phyloP scores from a whole-genome alignment of 2,329 filamentous ascomycete genomes.

The Fusarium proliferatum region DNA sequence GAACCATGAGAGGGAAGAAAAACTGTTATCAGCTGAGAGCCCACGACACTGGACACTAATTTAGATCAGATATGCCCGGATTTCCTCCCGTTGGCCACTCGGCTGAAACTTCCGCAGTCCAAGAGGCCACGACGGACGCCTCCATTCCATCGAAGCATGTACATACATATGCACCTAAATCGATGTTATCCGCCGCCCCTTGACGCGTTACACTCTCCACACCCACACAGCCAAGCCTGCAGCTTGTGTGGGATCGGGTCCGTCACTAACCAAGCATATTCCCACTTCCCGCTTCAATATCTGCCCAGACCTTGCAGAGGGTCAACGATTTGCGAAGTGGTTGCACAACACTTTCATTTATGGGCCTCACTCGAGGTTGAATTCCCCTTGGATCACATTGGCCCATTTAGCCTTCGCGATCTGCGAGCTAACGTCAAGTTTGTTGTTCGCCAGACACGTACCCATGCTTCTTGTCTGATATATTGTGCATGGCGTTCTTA shows the following conservation, averaged over 20 bases:
- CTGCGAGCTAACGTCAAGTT: neutral
- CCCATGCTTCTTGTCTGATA: constrained; percentile 24
- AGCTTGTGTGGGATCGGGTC: constrained; percentile 18
- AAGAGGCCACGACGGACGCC: constrained; percentile 7
- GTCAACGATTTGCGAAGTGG: constrained; percentile 23
- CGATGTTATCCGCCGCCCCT: constrained; percentile 18
- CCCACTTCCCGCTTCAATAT: constrained; percentile 31
- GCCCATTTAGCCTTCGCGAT: constrained; percentile 8
- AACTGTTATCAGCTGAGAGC: neutral
- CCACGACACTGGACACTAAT: neutral
- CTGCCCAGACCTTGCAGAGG: constrained; percentile 22
- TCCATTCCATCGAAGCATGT: constrained; percentile 34
- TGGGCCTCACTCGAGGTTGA: neutral
- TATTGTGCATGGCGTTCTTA: neutral
- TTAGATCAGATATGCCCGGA: constrained; percentile 1
- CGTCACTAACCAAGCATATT: constrained; percentile 21
- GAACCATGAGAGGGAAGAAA: neutral
- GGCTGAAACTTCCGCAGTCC: constrained; percentile 29
- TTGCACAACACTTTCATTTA: constrained; percentile 25
- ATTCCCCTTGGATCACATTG: neutral
- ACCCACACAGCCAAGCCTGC: constrained; percentile 22
- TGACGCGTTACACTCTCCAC: constrained; percentile 41
- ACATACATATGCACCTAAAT: neutral
- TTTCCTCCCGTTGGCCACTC: constrained; percentile 23
- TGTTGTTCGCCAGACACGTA: constrained; percentile 22